Base-by-base conservation (phyloP, 2,329 filamentous ascomycete species). In the Alternaria postmessia region DNA sequence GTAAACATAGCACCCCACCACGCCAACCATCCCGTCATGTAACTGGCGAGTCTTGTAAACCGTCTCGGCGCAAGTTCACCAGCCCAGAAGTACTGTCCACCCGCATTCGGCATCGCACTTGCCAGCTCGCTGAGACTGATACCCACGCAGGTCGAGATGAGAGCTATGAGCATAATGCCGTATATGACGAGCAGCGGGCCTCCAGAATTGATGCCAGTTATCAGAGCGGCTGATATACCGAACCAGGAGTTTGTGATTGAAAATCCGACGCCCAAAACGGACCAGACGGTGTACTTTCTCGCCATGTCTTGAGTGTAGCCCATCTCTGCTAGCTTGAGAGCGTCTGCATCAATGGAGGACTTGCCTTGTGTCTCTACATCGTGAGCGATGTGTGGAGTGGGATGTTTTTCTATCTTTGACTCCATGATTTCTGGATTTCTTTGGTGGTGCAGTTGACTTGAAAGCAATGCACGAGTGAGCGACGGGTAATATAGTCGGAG, bases 1-100 rank as follows among this genome's bases (percentile, higher is more conserved):
- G 84, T 85, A 62, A 86, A 86, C 54, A 87, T 81, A 22, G 80
- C 79, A 16, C 84, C 84, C n/a, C 83, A 82, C 79, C 83, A 86
- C 2, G 83, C 83, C 59, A 86, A 80, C 79, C 81, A 85, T 1
- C 82, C 83, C 1, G 81, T 84, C 49, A 82, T 54, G 56, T 84
- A 85, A 12, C 80, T 81, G 6, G 79, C 76, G 54, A 83, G 78
- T 28, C 80, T 80, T 2, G 81, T 78, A 59, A 78, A 84, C 57
- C 73, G 79, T 63, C 73, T 80, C 3, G 82, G 81, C 2, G 82
- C 81, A 62, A 85, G 68, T 57, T 83, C 79, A 53, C 79, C 81
- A 2, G 82, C 80, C 82, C 82, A 85, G 63, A 83, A 84, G 66
- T 85, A 85, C 68, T 84, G 81, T 0, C 83, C 83, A 24, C 83